phyloP scores from a whole-genome alignment of 768 basidiomycete species.

The Termitomyces sp. region DNA sequence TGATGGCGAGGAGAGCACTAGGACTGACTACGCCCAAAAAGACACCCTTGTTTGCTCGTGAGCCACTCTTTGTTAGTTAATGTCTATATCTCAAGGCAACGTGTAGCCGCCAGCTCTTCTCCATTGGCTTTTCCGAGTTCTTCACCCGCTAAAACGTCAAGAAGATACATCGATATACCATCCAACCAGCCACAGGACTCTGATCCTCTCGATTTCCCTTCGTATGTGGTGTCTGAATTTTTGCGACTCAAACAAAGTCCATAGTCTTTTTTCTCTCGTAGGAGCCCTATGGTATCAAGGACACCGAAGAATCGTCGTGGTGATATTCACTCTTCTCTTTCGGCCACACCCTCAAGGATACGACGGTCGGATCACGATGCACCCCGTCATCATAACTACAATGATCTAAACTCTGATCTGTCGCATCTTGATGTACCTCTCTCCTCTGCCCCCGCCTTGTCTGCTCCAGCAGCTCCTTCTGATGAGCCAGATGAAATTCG shows the following conservation, averaged over 20 bases:
- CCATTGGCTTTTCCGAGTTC: slow-evolving; percentile 63
- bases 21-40: slow-evolving; percentile 52
- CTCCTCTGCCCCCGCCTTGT: slow-evolving; percentile 50
- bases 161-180: slow-evolving; percentile 26
- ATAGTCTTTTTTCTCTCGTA: slow-evolving; percentile 14
- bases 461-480: slow-evolving; percentile 53
- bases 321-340: slow-evolving; percentile 83
- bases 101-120: slow-evolving; percentile 50
- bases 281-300: slow-evolving; percentile 44
- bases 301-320: slow-evolving; percentile 78
- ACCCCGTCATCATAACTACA: slow-evolving; percentile 25
- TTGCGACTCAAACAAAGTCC: not conserved
- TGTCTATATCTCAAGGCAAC: slow-evolving; percentile 8
- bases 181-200: slow-evolving; percentile 44
- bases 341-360: slow-evolving; percentile 44
- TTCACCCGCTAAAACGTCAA: slow-evolving; percentile 46
- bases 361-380: slow-evolving; percentile 23
- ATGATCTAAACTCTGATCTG: slow-evolving; percentile 55
- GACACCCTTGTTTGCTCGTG: slow-evolving; percentile 47
- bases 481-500: slow-evolving; percentile 81
- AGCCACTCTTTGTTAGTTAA: slow-evolving; percentile 16
- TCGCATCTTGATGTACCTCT: slow-evolving; percentile 49
- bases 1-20: slow-evolving; percentile 46
- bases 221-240: slow-evolving; percentile 32
- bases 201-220: slow-evolving; percentile 67